A percentile compares a stretch with the other conserved stretches of the same genome.
phyloP scores from a whole-genome alignment of 108 stramenopile species.

The Pseudonitzschia multiseries region DNA sequence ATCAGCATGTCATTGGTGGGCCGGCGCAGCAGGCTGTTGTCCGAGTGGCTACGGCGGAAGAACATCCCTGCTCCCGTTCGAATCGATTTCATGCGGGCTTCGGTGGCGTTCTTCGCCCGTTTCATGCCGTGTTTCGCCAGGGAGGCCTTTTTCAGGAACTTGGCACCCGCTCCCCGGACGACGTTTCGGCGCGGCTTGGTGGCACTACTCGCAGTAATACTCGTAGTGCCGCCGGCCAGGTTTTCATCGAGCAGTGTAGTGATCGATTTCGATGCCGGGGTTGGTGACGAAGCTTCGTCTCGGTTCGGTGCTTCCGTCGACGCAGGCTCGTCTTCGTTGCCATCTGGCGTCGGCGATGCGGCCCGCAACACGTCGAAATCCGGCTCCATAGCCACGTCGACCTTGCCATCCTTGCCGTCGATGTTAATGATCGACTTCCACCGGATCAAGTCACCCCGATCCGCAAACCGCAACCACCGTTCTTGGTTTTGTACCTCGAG shows the following conservation, averaged over 20 bases:
- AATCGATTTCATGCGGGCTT: slow-evolving; percentile 41
- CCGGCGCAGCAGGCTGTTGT: neutral
- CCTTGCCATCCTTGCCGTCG: slow-evolving; percentile 6
- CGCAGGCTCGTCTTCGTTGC: neutral
- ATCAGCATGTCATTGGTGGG: slow-evolving; percentile 37
- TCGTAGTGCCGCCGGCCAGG: neutral
- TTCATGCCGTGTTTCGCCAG: slow-evolving; percentile 32
- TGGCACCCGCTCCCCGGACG: slow-evolving; percentile 10
- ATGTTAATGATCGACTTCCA: slow-evolving; percentile 45
- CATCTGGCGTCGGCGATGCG: neutral
- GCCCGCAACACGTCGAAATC: neutral
- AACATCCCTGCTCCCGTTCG: slow-evolving; percentile 27
- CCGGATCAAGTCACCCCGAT: slow-evolving; percentile 41
- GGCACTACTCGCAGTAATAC: no score
- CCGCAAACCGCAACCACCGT: slow-evolving; percentile 53
- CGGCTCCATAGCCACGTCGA: neutral
- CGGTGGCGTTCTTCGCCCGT: slow-evolving; percentile 23
- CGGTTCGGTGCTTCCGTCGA: neutral
- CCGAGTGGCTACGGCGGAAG: neutral
- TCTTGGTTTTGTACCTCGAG: slow-evolving; percentile 17
- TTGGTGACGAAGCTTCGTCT: neutral
- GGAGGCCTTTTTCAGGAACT: slow-evolving; percentile 29
- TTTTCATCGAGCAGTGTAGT: neutral
- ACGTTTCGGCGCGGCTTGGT: neutral
- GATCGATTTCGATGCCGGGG: neutral